These are phyloP conservation scores for Nannizzia gypsea DNA, from an alignment of 2,329 filamentous ascomycete species.

Conservation along the genomic window DNA sequence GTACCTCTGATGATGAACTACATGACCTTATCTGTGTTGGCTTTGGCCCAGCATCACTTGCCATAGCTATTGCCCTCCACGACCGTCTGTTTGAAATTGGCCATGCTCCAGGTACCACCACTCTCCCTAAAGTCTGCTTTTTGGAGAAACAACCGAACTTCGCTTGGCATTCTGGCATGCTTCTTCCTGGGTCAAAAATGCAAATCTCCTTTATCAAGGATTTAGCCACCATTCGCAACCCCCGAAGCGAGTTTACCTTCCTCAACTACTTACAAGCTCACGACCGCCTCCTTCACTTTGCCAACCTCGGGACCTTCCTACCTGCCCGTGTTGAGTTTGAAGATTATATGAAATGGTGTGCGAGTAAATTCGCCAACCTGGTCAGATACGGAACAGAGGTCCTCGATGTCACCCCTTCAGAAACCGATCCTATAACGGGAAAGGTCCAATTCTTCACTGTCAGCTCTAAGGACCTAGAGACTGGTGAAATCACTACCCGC, in stretches of 20 bases:
- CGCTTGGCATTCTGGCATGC: slow-evolving; percentile 91
- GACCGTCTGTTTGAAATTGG: slow-evolving; percentile 52
- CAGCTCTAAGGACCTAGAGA: slow-evolving; percentile 48
- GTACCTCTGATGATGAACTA: slow-evolving; percentile 49
- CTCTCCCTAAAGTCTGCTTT: slow-evolving; percentile 63
- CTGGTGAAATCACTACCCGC: slow-evolving; percentile 29
- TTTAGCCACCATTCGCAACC: slow-evolving; percentile 76
- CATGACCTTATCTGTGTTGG: slow-evolving; percentile 84
- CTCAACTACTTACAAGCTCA: slow-evolving; percentile 83
- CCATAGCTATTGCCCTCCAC: slow-evolving; percentile 77
- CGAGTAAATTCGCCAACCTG: slow-evolving; percentile 59
- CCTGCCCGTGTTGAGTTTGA: slow-evolving; percentile 82
- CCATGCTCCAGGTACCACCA: slow-evolving; percentile 25
- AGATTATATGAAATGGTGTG: slow-evolving; percentile 90
- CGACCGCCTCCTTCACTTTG: slow-evolving; percentile 73
- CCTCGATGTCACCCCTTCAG: slow-evolving; percentile 53
- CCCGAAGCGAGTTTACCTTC: slow-evolving; percentile 85
- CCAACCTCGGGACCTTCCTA: slow-evolving; percentile 79
- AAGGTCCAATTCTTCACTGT: slow-evolving; percentile 56
- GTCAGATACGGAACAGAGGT: slow-evolving; percentile 73
- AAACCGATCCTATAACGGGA: slow-evolving; percentile 34
- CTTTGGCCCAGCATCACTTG: slow-evolving; percentile 82
- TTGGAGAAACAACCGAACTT: slow-evolving; percentile 74
- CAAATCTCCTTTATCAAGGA: slow-evolving; percentile 98
- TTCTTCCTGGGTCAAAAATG: slow-evolving; percentile 86